Percentiles rank a stretch among this genome's conserved stretches.
Conservation (phyloP, 2,329 filamentous ascomycete species). For the Graphiopsis chlorocephala region DNA sequence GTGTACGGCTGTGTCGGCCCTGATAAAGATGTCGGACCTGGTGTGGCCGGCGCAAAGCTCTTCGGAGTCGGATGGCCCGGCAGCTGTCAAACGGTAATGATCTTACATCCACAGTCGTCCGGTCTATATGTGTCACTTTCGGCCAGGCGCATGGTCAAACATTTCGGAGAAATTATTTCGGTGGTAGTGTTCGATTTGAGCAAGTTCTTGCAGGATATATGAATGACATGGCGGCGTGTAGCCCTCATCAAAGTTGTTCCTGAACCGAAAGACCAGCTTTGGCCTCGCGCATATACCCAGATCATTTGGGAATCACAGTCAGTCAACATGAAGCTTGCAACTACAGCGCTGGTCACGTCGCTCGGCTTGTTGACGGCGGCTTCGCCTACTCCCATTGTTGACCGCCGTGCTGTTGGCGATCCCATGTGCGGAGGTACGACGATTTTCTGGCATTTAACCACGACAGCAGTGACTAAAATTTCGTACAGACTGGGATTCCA, state of each 20-base stretch:
- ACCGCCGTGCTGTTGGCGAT: neutral
- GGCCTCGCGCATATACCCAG: neutral
- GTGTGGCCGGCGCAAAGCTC: neutral
- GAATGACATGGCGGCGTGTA: neutral
- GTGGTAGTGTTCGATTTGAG: neutral
- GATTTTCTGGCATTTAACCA: too few species aligned
- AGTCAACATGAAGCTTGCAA: neutral
- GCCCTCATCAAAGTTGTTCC: neutral
- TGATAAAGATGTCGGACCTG: neutral
- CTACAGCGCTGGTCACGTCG: neutral
- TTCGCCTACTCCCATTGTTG: neutral
- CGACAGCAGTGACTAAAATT: neutral
- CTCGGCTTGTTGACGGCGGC: neutral
- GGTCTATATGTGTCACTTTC: neutral
- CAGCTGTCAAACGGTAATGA: neutral
- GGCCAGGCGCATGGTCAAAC: neutral
- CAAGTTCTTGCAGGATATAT: neutral
- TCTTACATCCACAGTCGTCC: neutral
- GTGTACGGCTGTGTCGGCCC: neutral
- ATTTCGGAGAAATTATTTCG: neutral
- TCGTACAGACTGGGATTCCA: slow-evolving; percentile 26
- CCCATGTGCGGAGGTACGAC: slow-evolving; percentile 1
- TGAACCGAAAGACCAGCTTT: neutral
- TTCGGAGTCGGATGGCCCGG: neutral
- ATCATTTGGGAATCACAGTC: neutral